A percentile compares a stretch with the other conserved stretches of the same genome.
phyloP scores from a whole-genome alignment of 257 asterid species.

The Salvia splendens region DNA sequence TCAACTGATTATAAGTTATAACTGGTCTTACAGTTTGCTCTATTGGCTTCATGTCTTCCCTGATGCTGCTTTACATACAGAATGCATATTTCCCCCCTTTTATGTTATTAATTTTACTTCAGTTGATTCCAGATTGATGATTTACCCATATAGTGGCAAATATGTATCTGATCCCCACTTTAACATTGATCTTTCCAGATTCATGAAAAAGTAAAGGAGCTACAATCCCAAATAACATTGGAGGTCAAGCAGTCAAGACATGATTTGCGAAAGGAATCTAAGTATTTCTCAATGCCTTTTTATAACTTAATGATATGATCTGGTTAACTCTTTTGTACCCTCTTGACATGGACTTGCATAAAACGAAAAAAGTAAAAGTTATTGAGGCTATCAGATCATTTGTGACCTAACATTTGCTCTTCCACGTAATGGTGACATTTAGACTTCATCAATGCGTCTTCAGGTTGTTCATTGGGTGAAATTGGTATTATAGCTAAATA shows the following conservation, averaged over 20 bases:
- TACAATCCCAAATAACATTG: slow-evolving; percentile 46
- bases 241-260: slow-evolving; percentile 43
- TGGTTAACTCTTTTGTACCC: slow-evolving; percentile 17
- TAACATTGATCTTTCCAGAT: slow-evolving; percentile 46
- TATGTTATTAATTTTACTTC: slow-evolving; percentile 27
- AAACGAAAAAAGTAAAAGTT: not conserved
- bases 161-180: slow-evolving; percentile 28
- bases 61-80: slow-evolving; percentile 8
- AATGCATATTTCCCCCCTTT: not conserved
- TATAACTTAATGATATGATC: slow-evolving; percentile 16
- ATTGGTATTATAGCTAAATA: slow-evolving; percentile 6
- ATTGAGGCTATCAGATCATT: not conserved
- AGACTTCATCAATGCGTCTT: slow-evolving; percentile 10
- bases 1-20: not conserved
- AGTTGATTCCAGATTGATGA: slow-evolving; percentile 26
- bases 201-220: slow-evolving; percentile 66
- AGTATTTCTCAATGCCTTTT: slow-evolving; percentile 49
- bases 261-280: slow-evolving; percentile 49
- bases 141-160: not conserved
- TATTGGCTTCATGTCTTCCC: not conserved
- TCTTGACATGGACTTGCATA: slow-evolving; percentile 12
- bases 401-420: slow-evolving; percentile 12
- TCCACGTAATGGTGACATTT: slow-evolving; percentile 6
- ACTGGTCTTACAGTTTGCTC: not conserved
- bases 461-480: slow-evolving; percentile 11